These are phyloP conservation scores for Falciphora oryzae DNA, from an alignment of 2,329 filamentous ascomycete species.

Conservation along the genomic window DNA sequence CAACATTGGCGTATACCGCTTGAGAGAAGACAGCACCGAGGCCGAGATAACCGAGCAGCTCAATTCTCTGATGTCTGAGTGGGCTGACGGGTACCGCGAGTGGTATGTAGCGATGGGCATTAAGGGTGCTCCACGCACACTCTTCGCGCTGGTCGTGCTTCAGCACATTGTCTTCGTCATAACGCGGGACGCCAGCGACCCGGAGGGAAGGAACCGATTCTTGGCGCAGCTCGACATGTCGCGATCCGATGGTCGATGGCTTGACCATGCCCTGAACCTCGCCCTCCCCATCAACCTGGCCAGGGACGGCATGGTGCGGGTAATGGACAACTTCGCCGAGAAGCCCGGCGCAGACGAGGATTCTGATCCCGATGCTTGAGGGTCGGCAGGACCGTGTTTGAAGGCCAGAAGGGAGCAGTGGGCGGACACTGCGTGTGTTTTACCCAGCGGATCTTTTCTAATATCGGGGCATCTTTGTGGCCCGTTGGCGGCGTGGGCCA, in stretches of 20 bases:
- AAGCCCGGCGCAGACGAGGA: not conserved
- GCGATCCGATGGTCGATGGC: constrained; percentile 25
- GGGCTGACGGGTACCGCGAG: constrained; percentile 9
- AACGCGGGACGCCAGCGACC: constrained; percentile 11
- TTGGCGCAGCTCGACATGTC: constrained; percentile 27
- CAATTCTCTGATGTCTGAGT: constrained; percentile 4
- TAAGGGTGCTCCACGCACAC: constrained; percentile 18
- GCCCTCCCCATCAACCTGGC: constrained; percentile 30
- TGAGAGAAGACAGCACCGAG: constrained; percentile 2
- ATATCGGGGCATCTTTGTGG: not conserved
- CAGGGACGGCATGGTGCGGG: constrained; percentile 19
- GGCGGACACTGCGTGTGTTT: not conserved
- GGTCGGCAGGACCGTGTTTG: not conserved
- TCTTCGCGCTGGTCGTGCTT: constrained; percentile 40
- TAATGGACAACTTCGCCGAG: not conserved
- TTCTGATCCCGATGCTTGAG: constrained; percentile 6
- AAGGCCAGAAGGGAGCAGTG: not conserved
- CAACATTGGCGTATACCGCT: constrained; percentile 19
- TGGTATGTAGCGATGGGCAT: constrained; percentile 7
- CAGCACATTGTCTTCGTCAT: constrained; percentile 40
- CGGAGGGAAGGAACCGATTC: constrained; percentile 18
- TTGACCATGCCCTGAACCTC: constrained; percentile 29
- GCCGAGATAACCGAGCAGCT: not conserved
- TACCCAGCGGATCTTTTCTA: not conserved
- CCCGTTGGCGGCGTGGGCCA: not conserved